A percentile compares a stretch with the other conserved stretches of the same genome.
Conservation (phyloP, 441 rosid genomes). For the Euphorbia celastroides region DNA sequence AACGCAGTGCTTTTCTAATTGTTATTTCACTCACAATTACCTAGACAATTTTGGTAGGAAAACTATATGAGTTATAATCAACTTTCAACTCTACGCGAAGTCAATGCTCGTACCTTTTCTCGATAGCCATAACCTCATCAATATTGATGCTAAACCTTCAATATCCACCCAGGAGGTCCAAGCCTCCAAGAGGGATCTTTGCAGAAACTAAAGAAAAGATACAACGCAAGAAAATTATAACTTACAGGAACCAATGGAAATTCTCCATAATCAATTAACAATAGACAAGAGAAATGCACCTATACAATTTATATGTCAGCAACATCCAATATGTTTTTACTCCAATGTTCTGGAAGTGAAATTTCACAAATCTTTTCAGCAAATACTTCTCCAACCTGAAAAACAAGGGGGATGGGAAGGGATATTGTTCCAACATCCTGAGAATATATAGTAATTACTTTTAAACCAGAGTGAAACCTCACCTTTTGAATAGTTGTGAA, state of each 20-base stretch:
- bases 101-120: not conserved
- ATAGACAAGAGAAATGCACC: not conserved
- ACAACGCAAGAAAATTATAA: not conserved
- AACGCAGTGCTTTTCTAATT: no score
- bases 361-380: no score
- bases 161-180: not conserved
- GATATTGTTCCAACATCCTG: not conserved
- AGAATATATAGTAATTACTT: conserved; percentile 1
- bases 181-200: not conserved
- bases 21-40: no score
- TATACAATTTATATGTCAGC: not conserved
- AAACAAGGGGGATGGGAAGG: not conserved
- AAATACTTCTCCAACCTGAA: not conserved
- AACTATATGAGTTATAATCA: not conserved
- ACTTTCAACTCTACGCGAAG: not conserved
- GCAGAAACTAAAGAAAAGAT: not conserved
- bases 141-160: conserved; percentile 1
- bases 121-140: not conserved
- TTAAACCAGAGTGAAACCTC: not conserved
- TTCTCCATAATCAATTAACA: not conserved
- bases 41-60: not conserved
- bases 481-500: conserved; percentile 6
- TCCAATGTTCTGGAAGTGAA: not conserved
- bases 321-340: not conserved
- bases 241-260: not conserved